Percentiles rank a stretch among this genome's conserved stretches.
Conservation (phyloP, 306 rosid species). For the Fagus crenata region DNA sequence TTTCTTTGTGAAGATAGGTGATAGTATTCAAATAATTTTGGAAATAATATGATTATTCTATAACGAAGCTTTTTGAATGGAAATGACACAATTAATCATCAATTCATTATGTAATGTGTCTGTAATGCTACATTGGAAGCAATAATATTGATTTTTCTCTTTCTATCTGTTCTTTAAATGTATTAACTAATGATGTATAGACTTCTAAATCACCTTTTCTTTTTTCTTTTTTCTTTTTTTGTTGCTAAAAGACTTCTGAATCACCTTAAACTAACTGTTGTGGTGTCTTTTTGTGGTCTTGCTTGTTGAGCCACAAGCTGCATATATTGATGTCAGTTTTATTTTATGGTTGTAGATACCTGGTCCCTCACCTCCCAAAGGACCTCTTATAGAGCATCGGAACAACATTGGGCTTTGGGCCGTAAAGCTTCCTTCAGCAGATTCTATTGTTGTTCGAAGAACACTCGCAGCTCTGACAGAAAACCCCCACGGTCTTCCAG, state of each 20-base stretch:
- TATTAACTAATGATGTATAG: not conserved
- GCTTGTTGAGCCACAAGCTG: conserved; percentile 8
- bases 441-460: conserved; percentile 65
- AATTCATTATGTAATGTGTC: not conserved
- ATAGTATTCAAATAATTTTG: not conserved
- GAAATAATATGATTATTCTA: not conserved
- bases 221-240: no score
- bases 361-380: conserved; percentile 65
- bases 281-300: conserved; percentile 4
- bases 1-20: not conserved
- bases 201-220: conserved; percentile 5
- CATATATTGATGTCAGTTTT: conserved; percentile 7
- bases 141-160: conserved; percentile 5
- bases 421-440: conserved; percentile 79
- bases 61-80: not conserved
- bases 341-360: conserved; percentile 57
- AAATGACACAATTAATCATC: not conserved
- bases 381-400: conserved; percentile 59
- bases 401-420: conserved; percentile 69
- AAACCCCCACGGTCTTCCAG: conserved; percentile 65
- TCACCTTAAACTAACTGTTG: conserved; percentile 10
- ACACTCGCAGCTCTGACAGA: conserved; percentile 65
- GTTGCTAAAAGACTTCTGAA: not conserved
- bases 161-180: not conserved
- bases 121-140: not conserved